Conservation (phyloP, 164 flowering plant genomes). For the Vitis rupestris region DNA sequence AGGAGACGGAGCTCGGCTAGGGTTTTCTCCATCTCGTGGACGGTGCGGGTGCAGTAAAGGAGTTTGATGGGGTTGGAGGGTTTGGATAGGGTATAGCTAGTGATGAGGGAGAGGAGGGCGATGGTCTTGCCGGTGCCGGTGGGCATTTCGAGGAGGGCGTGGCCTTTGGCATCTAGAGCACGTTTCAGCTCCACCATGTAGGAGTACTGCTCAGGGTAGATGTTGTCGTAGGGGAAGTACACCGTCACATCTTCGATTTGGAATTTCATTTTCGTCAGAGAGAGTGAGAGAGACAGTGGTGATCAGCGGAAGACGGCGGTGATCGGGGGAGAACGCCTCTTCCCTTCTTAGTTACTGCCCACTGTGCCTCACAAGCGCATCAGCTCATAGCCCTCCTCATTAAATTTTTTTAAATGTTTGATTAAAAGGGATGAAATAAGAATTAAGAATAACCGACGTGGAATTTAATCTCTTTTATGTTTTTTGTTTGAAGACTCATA, state of each 20-base stretch:
- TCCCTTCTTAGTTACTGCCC: too few relatives aligned
- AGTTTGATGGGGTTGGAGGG: conserved; percentile 70
- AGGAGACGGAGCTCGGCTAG: conserved; percentile 80
- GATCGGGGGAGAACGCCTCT: too few relatives aligned
- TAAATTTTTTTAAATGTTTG: too few relatives aligned
- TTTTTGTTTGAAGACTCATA: too few relatives aligned
- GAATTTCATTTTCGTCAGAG: conserved; percentile 59
- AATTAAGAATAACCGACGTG: too few relatives aligned
- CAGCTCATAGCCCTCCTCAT: too few relatives aligned
- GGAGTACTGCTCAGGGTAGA: conserved; percentile 90
- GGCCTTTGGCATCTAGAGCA: conserved; percentile 89
- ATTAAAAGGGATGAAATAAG: too few relatives aligned
- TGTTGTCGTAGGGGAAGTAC: conserved; percentile 92
- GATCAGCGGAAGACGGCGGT: too few relatives aligned
- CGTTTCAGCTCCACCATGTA: conserved; percentile 97
- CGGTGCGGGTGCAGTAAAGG: conserved; percentile 98
- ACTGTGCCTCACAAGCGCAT: too few relatives aligned
- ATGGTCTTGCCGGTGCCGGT: conserved; percentile 99
- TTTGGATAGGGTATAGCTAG: conserved; percentile 68
- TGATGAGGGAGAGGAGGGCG: conserved; percentile 88
- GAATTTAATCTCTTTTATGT: too few relatives aligned
- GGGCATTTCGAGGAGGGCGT: conserved; percentile 97
- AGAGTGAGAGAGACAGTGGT: too few relatives aligned
- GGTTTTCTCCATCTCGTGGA: conserved; percentile 99
- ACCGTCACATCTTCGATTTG: conserved; percentile 86